Conservation (phyloP, 2,329 filamentous ascomycete species). For the Tolypocladium nubicola region DNA sequence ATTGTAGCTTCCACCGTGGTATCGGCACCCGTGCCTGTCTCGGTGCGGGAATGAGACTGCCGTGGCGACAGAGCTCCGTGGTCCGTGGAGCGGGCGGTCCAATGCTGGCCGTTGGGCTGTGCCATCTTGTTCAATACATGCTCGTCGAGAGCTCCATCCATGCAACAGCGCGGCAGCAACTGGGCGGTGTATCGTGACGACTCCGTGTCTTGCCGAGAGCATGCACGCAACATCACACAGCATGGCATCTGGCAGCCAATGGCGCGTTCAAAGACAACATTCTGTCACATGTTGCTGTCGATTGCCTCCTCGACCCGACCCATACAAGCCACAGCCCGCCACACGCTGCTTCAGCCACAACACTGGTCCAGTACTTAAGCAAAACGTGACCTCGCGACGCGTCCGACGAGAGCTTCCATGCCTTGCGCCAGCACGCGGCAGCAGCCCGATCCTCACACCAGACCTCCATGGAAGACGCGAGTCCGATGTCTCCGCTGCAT, state of each 20-base stretch:
- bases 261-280: neutral
- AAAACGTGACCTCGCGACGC: neutral
- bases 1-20: too few species aligned
- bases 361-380: neutral
- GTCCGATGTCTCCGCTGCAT: conserved; percentile 5
- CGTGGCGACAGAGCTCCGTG: too few species aligned
- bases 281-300: neutral
- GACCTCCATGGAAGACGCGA: neutral
- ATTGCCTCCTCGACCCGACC: neutral
- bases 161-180: neutral
- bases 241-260: neutral
- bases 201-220: neutral
- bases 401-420: neutral
- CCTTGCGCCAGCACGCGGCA: neutral
- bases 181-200: neutral
- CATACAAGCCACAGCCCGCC: neutral
- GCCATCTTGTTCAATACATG: too few species aligned
- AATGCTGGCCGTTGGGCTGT: too few species aligned
- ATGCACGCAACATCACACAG: neutral
- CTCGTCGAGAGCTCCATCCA: neutral
- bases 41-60: too few species aligned
- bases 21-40: too few species aligned
- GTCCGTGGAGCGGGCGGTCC: too few species aligned
- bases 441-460: neutral
- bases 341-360: neutral